These are phyloP conservation scores for Erodium texanum DNA, from an alignment of 441 rosid species.

Conservation along the genomic window DNA sequence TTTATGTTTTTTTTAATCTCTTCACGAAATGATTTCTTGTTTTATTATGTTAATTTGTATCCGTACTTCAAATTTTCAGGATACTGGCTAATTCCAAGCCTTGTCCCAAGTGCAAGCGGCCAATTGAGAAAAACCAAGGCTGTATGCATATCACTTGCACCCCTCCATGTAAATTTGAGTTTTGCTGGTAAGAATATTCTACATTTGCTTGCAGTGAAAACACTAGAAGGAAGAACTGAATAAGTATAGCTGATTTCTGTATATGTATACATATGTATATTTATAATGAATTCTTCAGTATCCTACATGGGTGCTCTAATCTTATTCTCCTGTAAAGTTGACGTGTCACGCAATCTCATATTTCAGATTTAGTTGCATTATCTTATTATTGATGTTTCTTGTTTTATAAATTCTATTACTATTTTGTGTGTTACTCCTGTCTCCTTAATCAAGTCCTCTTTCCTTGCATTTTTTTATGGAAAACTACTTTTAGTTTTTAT, in stretches of 20 bases:
- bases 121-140: conserved; percentile 97
- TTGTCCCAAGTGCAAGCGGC: conserved; percentile 97
- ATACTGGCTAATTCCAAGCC: conserved; percentile 97
- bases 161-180: conserved; percentile 97
- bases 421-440: neutral
- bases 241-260: neutral
- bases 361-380: neutral
- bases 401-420: neutral
- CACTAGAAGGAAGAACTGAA: neutral
- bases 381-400: neutral
- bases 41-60: conserved; percentile 10
- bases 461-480: neutral
- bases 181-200: conserved; percentile 64
- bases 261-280: neutral
- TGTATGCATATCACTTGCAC: conserved; percentile 99
- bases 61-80: conserved; percentile 33
- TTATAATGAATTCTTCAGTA: conserved; percentile 5
- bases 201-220: neutral
- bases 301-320: neutral
- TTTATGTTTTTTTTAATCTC: neutral
- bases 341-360: neutral
- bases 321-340: neutral
- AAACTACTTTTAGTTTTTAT: neutral
- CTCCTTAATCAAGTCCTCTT: neutral
- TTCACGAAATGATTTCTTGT: neutral